phyloP scores from a whole-genome alignment of 2,329 filamentous ascomycete species.

The Neofusicoccum sp. region DNA sequence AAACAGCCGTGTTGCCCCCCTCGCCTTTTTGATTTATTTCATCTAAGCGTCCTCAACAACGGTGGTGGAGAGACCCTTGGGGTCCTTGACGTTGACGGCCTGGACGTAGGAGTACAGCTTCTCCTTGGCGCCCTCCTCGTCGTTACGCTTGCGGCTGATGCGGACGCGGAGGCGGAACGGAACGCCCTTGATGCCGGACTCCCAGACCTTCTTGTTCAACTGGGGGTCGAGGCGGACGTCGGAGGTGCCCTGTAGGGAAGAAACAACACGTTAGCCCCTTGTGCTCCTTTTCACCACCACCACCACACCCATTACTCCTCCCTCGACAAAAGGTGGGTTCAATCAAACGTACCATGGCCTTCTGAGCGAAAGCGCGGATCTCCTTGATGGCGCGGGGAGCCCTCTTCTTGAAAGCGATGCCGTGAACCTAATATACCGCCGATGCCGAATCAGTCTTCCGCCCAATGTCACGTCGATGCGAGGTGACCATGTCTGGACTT shows the following conservation, averaged over 20 bases:
- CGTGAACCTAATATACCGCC: conserved; percentile 70
- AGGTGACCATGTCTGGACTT: conserved; percentile 61
- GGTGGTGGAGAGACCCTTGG: conserved; percentile 93
- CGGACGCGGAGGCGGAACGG: conserved; percentile 95
- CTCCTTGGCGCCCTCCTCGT: conserved; percentile 99
- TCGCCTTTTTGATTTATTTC: neutral
- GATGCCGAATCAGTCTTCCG: conserved; percentile 64
- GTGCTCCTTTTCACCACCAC: neutral
- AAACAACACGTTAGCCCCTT: neutral
- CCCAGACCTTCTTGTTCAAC: conserved; percentile 99
- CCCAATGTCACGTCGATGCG: conserved; percentile 48
- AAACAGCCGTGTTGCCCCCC: neutral
- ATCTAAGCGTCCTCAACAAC: conserved; percentile 69
- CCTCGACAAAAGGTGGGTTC: neutral
- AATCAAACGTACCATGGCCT: conserved; percentile 81
- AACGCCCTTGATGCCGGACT: conserved; percentile 97
- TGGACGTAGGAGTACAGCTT: conserved; percentile 99
- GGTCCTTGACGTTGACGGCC: conserved; percentile 99
- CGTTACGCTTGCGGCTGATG: conserved; percentile 99
- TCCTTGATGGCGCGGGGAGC: conserved; percentile 99
- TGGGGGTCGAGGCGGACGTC: conserved; percentile 98
- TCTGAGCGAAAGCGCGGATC: conserved; percentile 89
- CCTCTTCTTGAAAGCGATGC: conserved; percentile 99
- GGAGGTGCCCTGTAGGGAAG: conserved; percentile 70
- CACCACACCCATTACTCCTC: neutral